These are phyloP conservation scores for Tulasnella sp. DNA, from an alignment of 768 basidiomycete species.

Conservation along the genomic window DNA sequence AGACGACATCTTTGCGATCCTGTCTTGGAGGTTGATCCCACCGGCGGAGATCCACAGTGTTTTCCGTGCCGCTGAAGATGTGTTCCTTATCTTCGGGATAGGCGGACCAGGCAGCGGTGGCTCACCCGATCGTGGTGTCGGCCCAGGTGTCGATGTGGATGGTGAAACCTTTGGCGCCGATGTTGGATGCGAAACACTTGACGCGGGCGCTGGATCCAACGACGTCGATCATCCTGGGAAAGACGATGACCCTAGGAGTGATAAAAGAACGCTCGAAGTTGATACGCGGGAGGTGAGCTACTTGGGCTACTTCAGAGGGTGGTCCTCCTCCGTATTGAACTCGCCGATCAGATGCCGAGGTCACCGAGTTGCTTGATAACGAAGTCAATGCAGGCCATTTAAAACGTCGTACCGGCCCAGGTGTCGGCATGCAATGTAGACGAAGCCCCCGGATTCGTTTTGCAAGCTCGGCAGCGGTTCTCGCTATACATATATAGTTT, in stretches of 20 bases:
- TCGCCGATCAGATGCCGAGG: neutral
- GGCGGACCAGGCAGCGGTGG: neutral
- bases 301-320: neutral
- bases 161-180: neutral
- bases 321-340: constrained; percentile 3
- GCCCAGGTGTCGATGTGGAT: neutral
- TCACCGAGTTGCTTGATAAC: neutral
- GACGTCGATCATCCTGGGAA: neutral
- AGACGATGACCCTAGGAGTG: neutral
- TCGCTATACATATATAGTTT: too few relatives aligned
- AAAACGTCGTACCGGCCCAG: neutral
- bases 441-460: too few relatives aligned
- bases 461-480: too few relatives aligned
- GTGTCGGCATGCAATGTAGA: neutral
- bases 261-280: neutral
- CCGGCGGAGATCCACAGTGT: neutral
- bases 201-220: neutral
- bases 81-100: neutral
- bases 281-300: neutral
- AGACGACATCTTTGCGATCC: neutral
- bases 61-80: neutral
- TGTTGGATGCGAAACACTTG: neutral
- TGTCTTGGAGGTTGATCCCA: neutral
- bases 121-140: neutral
- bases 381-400: neutral